Conservation (phyloP, 2,329 filamentous ascomycete species). For the Claviceps maximensis region DNA sequence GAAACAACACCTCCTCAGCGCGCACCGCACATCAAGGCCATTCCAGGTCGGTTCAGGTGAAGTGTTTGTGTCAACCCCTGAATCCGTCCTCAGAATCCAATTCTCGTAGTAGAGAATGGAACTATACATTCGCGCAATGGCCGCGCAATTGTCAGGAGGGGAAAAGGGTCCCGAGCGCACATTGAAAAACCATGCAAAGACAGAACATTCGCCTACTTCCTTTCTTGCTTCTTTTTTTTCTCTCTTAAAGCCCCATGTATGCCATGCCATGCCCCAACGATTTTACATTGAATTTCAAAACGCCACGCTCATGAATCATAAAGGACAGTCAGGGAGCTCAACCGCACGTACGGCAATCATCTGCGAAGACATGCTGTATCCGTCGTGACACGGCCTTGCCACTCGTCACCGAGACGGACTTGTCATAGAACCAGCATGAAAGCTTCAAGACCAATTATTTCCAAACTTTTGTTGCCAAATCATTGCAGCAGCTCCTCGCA, state of each 20-base stretch:
- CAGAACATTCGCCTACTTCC: neutral
- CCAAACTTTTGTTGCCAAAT: slow-evolving; percentile 7
- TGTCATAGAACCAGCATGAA: slow-evolving; percentile 5
- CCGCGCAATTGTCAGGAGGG: neutral
- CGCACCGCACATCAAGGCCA: neutral
- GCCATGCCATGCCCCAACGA: slow-evolving; percentile 13
- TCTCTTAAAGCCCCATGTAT: slow-evolving; percentile 7
- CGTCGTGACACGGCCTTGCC: neutral
- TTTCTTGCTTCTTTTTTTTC: slow-evolving; percentile 4
- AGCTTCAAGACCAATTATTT: slow-evolving; percentile 6
- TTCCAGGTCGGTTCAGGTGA: neutral
- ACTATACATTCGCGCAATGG: too few species aligned
- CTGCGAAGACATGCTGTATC: neutral
- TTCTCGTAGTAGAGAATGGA: neutral
- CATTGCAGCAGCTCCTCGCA: slow-evolving; percentile 80
- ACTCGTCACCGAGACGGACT: neutral
- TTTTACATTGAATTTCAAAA: slow-evolving; percentile 18
- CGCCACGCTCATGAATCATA: slow-evolving; percentile 24
- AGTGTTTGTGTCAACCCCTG: neutral
- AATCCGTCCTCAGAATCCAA: neutral
- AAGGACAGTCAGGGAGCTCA: slow-evolving; percentile 9
- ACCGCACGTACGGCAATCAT: neutral
- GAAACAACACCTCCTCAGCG: neutral
- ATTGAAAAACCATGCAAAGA: neutral
- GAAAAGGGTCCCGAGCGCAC: neutral